These are phyloP conservation scores for Jaltomata sinuosa DNA, from an alignment of 257 asterid species.

Conservation along the genomic window DNA sequence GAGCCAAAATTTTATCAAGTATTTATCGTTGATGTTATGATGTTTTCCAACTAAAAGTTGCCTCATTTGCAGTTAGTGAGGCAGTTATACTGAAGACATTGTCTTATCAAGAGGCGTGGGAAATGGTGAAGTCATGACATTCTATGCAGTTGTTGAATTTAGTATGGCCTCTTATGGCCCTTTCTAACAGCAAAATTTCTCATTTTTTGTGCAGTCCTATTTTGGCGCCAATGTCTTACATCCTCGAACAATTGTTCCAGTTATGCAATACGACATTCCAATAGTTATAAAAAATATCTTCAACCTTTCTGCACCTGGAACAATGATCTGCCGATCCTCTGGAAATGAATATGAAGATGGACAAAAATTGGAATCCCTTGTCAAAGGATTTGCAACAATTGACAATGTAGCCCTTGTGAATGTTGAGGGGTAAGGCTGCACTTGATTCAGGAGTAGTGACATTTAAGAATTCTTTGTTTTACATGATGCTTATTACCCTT, in stretches of 20 bases:
- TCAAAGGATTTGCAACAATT: conserved; percentile 97
- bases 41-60: background rate
- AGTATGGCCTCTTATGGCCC: background rate
- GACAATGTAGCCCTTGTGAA: conserved; percentile 96
- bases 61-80: conserved; percentile 62
- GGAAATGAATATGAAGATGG: conserved; percentile 38
- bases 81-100: conserved; percentile 86
- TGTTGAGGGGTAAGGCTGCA: conserved; percentile 82
- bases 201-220: conserved; percentile 60
- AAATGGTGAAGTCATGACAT: conserved; percentile 56
- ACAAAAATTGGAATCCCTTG: conserved; percentile 46
- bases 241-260: conserved; percentile 98
- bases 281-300: conserved; percentile 95
- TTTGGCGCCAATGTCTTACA: conserved; percentile 98
- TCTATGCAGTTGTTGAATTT: conserved; percentile 5
- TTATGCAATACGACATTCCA: conserved; percentile 92
- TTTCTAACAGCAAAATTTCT: conserved; percentile 13
- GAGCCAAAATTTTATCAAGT: background rate
- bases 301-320: conserved; percentile 93
- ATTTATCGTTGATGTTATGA: background rate
- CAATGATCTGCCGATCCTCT: conserved; percentile 62
- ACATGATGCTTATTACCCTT: conserved; percentile 6
- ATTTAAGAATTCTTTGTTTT: background rate
- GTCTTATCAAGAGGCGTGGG: conserved; percentile 99
- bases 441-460: background rate